Base-by-base conservation (phyloP, 108 stramenopile species). In the Skeletonema potamos region DNA sequence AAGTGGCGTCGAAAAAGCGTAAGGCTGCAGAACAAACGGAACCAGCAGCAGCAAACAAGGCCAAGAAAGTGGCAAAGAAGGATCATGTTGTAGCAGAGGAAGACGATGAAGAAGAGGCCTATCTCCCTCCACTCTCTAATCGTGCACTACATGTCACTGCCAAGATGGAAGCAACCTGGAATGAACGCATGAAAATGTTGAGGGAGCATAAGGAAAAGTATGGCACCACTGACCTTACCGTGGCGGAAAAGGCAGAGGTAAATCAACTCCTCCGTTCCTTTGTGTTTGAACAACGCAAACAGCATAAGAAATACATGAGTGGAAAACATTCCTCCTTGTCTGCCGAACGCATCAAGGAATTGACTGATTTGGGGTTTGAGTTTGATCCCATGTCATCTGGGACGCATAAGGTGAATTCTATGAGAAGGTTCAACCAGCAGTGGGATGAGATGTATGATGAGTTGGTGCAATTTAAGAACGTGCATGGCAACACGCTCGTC, bases 331-430 rank as follows among this genome's bases (percentile, higher is more conserved):
- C 72, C 3, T 39, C 63, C 2, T 29, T 73, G 64, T 65, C 56
- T 10, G 24, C 51, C 3, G 72, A 39, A 22, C 43, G 57, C 4
- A 55, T 73, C 30, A 33, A 64, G 32, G 55, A 56, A 24, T 46
- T 73, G 33, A 26, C 48, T 6, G 63, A 64, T 55, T 4, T 73
- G 37, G 72, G 62, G 26, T 73, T 73, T 58, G 64, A 73, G 22
- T 73, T 73, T 36, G 36, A 13, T 24, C 72, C 72, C n/a, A 56
- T 55, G 55, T 54, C 44, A 41, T 61, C 46, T 30, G 72, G 64
- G 2, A 20, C 33, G 32, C 29, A 30, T 6, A 27, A 26, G 15
- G 32, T 22, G n/a, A 58, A 65, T 60, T 26, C 20, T 0, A 11
- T 12, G 2, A 58, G 20, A 30, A 64, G 55, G 28, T 27, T 34